These are phyloP conservation scores for Solanum pimpinellifolium DNA, from an alignment of 257 asterid genomes.

Conservation along the genomic window DNA sequence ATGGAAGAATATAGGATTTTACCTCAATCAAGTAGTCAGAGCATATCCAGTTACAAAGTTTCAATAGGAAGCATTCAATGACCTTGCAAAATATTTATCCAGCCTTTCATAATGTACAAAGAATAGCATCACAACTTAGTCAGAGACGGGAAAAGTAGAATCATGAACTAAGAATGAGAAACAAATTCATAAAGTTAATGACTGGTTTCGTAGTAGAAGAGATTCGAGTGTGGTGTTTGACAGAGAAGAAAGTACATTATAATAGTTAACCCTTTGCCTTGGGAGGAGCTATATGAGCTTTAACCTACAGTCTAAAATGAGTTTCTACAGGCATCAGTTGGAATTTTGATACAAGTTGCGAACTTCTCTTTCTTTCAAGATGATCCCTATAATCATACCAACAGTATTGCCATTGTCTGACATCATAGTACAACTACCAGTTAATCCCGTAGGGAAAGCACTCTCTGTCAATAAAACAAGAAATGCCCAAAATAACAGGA, in stretches of 20 bases:
- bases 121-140: not conserved
- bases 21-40: not conserved
- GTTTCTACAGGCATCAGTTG: not conserved
- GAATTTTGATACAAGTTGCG: constrained; percentile 4
- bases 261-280: not conserved
- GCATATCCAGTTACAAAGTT: not conserved
- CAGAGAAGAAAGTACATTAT: not conserved
- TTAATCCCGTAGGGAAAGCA: not conserved
- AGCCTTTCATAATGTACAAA: not conserved
- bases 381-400: not conserved
- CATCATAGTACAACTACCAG: not conserved
- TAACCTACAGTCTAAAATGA: not conserved
- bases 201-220: not conserved
- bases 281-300: not conserved
- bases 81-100: not conserved
- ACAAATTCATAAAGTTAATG: not conserved
- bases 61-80: not conserved
- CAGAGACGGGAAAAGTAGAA: not conserved
- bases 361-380: not conserved
- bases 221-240: not conserved
- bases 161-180: not conserved
- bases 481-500: not conserved
- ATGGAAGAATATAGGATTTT: not conserved
- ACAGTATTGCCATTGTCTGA: not conserved
- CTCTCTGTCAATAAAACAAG: not conserved